Percentiles rank a stretch among this genome's conserved stretches.
These are phyloP conservation scores for Mycena albidolilacea DNA, from an alignment of 768 basidiomycete genomes.

Conservation along the genomic window DNA sequence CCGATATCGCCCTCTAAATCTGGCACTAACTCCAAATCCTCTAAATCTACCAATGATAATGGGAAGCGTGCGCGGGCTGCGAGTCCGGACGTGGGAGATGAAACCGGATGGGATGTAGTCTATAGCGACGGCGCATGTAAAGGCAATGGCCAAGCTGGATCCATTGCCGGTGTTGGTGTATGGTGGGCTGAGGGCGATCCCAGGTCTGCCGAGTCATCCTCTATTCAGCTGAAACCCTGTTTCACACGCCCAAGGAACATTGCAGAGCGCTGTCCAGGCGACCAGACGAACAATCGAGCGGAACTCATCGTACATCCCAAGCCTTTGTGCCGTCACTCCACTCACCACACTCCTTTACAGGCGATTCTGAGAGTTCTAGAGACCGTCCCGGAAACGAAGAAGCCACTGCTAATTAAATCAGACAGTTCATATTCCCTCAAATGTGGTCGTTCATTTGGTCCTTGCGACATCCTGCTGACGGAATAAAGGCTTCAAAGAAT, in stretches of 20 bases:
- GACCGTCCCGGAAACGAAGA: constrained; percentile 69
- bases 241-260: constrained; percentile 72
- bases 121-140: constrained; percentile 92
- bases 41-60: constrained; percentile 35
- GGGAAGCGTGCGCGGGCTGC: constrained; percentile 54
- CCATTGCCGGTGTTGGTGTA: constrained; percentile 88
- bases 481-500: constrained; percentile 73
- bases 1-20: constrained; percentile 10
- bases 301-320: constrained; percentile 80
- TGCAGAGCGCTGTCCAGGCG: constrained; percentile 85
- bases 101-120: constrained; percentile 64
- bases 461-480: constrained; percentile 19
- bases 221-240: not conserved
- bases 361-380: constrained; percentile 90
- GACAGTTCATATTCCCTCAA: constrained; percentile 90
- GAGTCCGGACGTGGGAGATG: constrained; percentile 47
- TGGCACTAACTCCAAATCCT: too few species aligned
- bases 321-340: not conserved
- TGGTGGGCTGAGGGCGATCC: constrained; percentile 86
- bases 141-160: constrained; percentile 79
- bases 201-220: constrained; percentile 56
- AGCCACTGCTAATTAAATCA: constrained; percentile 80
- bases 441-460: constrained; percentile 60
- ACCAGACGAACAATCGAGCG: constrained; percentile 90
- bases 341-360: constrained; percentile 55